Base-by-base conservation (phyloP, 73 alveolate genomes). In the Blepharisma japonicum region DNA sequence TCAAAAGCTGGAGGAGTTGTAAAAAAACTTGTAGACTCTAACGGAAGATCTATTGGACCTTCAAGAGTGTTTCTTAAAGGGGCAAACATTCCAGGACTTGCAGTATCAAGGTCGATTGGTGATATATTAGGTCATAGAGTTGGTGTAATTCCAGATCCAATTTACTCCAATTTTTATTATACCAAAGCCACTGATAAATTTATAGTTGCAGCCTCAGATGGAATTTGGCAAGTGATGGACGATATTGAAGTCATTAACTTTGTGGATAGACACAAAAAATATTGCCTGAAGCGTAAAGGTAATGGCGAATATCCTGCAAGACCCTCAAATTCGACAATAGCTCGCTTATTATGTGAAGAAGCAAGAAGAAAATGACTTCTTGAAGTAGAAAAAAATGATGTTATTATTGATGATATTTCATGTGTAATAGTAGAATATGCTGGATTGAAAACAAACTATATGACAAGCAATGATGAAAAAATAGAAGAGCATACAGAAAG, bases 201-300 rank as follows among this genome's bases (percentile, higher is more conserved):
- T 45, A 9, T 70, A 11, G 56, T 70, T 9, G 46, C 27, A 14
- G 80, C 77, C 5, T 70, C 80, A 38, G 80, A 70, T 70, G 80
- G 80, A n/a, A 8, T 70, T 45, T 70, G 80, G 66, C 55, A 70
- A 9, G 56, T 70, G 20, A 70, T 70, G 56, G 66, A 70, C 11
- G 27, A 47, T 70, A 70, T 45, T 1, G 80, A 70, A 70, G 80
- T 47, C n/a, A 54, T 70, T 25, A 70, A 70, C 4, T 45, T 70
- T 45, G 80, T 70, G 25, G 66, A 70, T 18, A 70, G 46, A 18
- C 5, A 18, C 47, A 61, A 39, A 25, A 61, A 61, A 25, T 14
- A 53, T 14, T 18, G 74, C 49, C 2, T 1, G 2, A 61, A 61
- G 42, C 42, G 3, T 32, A 32, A 32, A 3, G 42, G 42, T 32